phyloP scores from a whole-genome alignment of 495 filamentous ascomycete genomes.

The Penicillium silybi region DNA sequence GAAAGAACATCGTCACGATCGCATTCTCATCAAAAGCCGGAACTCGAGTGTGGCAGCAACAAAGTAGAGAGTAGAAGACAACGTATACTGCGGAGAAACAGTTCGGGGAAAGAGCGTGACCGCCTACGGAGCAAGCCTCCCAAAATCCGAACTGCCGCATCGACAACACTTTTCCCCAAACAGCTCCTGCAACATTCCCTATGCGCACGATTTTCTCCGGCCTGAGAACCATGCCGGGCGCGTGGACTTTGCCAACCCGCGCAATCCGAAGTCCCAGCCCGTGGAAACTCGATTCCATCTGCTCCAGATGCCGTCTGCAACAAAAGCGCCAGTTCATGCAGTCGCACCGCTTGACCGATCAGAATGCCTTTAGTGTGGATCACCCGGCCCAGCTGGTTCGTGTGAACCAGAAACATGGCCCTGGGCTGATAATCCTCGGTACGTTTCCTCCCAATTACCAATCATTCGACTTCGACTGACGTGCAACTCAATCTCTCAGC shows the following conservation, averaged over 20 bases:
- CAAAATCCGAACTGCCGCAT: constrained; percentile 5
- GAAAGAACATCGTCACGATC: constrained; percentile 63
- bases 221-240: constrained; percentile 21
- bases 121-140: constrained; percentile 7
- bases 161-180: background rate
- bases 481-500: constrained; percentile 44
- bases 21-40: background rate
- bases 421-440: constrained; percentile 79
- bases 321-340: constrained; percentile 32
- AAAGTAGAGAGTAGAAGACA: background rate
- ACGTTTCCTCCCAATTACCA: constrained; percentile 12
- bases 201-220: constrained; percentile 35
- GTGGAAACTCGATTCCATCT: constrained; percentile 33
- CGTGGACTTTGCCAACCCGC: constrained; percentile 19
- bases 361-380: constrained; percentile 69
- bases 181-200: background rate
- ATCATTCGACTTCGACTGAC: constrained; percentile 1
- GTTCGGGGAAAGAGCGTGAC: constrained; percentile 20
- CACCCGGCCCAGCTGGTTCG: constrained; percentile 75
- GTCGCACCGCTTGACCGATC: constrained; percentile 14
- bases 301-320: constrained; percentile 35
- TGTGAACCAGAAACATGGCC: constrained; percentile 67
- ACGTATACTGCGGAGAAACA: constrained; percentile 11
- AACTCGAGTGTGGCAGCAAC: background rate
- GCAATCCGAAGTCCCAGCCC: constrained; percentile 15